Evolutionary conservation across 441 rosid genomes (phyloP).

Genomic region (Adansonia grandidieri): DNA sequence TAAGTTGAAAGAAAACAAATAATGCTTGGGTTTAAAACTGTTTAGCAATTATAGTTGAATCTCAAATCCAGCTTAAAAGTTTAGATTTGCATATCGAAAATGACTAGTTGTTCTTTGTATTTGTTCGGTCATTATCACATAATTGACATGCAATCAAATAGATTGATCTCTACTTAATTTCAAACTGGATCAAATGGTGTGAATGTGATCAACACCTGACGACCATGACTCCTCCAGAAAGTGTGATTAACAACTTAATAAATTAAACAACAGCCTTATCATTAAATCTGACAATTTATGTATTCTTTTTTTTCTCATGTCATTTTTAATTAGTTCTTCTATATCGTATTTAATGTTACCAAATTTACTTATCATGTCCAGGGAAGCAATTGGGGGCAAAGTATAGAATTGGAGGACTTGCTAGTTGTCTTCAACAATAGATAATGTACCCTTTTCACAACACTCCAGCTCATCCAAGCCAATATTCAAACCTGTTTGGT

Average conservation of each 20-base stretch:
- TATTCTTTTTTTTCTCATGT: no score
- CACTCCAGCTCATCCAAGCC: constrained; percentile 24
- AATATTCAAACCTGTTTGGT: constrained; percentile 1
- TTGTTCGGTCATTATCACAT: no score
- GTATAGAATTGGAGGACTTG: neutral
- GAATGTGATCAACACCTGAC: neutral
- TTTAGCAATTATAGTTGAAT: neutral
- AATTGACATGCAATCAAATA: neutral
- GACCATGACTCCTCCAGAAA: neutral
- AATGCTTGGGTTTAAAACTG: neutral
- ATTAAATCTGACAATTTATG: no score
- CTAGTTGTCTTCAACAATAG: constrained; percentile 15
- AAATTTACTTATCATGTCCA: neutral
- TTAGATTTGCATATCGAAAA: neutral
- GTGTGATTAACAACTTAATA: constrained; percentile 8
- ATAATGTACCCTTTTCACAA: neutral
- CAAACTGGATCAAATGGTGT: neutral
- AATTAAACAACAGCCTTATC: neutral
- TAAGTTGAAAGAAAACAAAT: neutral
- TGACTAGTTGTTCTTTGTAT: no score
- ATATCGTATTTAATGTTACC: no score
- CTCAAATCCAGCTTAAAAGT: neutral
- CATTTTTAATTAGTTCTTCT: no score
- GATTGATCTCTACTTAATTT: no score
- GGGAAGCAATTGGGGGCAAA: constrained; percentile 7